Base-by-base conservation (phyloP, 495 filamentous ascomycete species). In the Staphylotrichum longicolle region DNA sequence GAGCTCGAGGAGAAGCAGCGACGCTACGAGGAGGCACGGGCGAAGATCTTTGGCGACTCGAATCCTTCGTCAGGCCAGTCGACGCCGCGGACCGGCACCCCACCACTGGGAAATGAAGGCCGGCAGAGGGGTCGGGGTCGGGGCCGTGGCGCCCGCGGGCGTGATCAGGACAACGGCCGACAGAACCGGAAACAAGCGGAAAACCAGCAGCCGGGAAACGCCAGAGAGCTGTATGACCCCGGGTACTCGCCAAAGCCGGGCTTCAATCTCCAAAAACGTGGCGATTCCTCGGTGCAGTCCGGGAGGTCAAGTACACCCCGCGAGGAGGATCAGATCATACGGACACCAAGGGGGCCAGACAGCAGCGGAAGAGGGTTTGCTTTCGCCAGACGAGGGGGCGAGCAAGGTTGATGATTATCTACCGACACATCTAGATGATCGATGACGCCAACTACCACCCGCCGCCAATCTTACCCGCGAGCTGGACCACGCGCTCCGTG, bases 401-500 rank as follows among this genome's bases (percentile, higher is more conserved):
- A 67, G 48, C 70, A 64, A 15, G 67, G 66, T 68, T 79, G 76
- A 80, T 68, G 63, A 79, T 66, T 62, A 55, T 67, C 59, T 65
- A 60, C 61, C 32, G 45, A 54, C 41, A 39, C 49, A 7, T 49
- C 35, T 37, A 35, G 32, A 40, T 20, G 9, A n/a, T 5, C 47
- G 30, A 44, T 12, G 12, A 39, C 42, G 0, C 41, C 37, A 15
- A 8, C 70, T 83, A 98, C 94, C 94, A 98, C 9, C 94, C 94
- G 49, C 94, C 93, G 54, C 93, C 94, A 47, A 93, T 90, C 78
- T 92, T 96, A 53, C 91, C 88, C 30, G 94, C 95, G 68, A 98
- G 78, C 68, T 95, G 91, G 50, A 91, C 87, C 15, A 94, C 92
- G 57, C 88, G 84, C 60, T 91, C 86, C n/a, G 90, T 89, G 71